A percentile compares a stretch with the other conserved stretches of the same genome.
Evolutionary conservation across 148 eudicot genomes (phyloP).

Genomic region (Silene conica): DNA sequence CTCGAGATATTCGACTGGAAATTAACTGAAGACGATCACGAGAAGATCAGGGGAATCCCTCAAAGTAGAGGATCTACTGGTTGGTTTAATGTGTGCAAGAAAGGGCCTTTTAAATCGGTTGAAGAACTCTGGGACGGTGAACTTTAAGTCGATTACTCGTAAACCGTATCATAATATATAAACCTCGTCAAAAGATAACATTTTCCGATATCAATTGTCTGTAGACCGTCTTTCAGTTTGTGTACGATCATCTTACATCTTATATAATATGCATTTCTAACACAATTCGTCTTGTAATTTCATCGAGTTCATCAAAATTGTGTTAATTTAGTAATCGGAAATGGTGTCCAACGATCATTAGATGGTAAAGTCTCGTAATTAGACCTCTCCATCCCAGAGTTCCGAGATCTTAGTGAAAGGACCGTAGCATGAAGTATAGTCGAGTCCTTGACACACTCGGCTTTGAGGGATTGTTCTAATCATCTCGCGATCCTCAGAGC

Average conservation of each 20-base stretch:
- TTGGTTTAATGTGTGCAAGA: conserved; percentile 36
- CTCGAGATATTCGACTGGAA: conserved; percentile 61
- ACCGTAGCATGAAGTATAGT: conserved; percentile 29
- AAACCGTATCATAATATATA: too few species aligned
- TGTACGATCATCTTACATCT: too few species aligned
- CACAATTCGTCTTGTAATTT: too few species aligned
- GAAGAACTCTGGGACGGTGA: conserved; percentile 50
- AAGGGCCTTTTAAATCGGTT: conserved; percentile 37
- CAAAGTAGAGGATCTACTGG: conserved; percentile 52
- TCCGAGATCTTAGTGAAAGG: conserved; percentile 34
- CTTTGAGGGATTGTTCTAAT: conserved; percentile 54
- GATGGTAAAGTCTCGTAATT: too few species aligned
- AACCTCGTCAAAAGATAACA: too few species aligned
- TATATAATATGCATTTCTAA: too few species aligned
- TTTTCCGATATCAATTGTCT: too few species aligned
- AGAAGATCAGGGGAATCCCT: conserved; percentile 46
- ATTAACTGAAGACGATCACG: conserved; percentile 47
- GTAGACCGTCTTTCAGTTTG: too few species aligned
- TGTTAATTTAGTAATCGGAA: too few species aligned
- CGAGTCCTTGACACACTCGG: conserved; percentile 34
- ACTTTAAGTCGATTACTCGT: conserved; percentile 4
- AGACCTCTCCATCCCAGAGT: conserved; percentile 41
- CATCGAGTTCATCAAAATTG: too few species aligned
- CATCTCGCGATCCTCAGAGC: conserved; percentile 43
- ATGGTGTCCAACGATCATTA: too few species aligned